A percentile compares a stretch with the other conserved stretches of the same genome.
Evolutionary conservation across 78 protist genomes (phyloP).

Genomic region (Pigoraptor vietnamica): DNA sequence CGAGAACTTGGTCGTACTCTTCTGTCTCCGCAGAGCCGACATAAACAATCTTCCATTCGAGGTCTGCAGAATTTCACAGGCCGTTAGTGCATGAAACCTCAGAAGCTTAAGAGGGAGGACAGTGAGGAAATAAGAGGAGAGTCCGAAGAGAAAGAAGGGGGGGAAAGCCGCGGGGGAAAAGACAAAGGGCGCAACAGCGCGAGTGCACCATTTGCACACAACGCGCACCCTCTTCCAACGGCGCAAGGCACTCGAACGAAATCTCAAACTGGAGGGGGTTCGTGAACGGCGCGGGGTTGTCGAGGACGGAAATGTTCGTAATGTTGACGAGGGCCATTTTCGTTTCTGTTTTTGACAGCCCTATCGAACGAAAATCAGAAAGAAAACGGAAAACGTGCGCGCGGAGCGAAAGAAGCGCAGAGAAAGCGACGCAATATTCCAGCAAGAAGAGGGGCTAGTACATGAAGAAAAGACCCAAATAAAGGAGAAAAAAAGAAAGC

Average conservation of each 20-base stretch:
- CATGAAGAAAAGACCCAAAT: too few relatives aligned
- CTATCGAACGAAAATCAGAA: background rate
- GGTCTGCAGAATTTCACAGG: conserved; percentile 36
- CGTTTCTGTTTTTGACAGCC: background rate
- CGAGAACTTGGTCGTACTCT: conserved; percentile 58
- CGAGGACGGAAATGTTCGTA: background rate
- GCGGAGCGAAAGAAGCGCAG: background rate
- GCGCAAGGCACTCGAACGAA: conserved; percentile 13
- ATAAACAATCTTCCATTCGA: conserved; percentile 65
- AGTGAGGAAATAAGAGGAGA: too few relatives aligned
- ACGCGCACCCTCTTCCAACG: background rate
- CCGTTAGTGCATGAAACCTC: too few relatives aligned
- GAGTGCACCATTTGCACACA: too few relatives aligned
- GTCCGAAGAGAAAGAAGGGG: too few relatives aligned
- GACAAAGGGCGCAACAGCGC: too few relatives aligned
- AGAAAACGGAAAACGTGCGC: background rate
- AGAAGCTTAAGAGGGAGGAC: too few relatives aligned
- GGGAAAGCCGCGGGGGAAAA: too few relatives aligned
- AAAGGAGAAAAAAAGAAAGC: background rate
- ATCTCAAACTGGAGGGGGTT: conserved; percentile 12
- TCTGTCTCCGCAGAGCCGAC: conserved; percentile 62
- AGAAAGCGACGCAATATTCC: background rate
- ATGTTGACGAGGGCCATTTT: conserved; percentile 18
- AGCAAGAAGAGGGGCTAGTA: too few relatives aligned
- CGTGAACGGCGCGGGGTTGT: background rate